These are phyloP conservation scores for Beta vulgaris DNA, from an alignment of 148 eudicot genomes.

Conservation along the genomic window DNA sequence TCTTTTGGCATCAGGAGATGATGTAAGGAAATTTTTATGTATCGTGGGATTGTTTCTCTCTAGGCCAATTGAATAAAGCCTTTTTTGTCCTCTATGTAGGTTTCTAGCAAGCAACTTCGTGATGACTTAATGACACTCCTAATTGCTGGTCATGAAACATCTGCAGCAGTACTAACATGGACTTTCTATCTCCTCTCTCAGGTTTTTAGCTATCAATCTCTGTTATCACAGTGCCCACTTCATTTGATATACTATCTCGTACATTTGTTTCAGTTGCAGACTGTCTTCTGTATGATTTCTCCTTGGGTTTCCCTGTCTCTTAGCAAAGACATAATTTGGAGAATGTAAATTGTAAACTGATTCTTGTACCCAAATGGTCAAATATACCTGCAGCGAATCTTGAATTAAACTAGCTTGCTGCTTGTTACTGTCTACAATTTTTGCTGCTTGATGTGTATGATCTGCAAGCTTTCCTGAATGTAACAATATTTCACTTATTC, in stretches of 20 bases:
- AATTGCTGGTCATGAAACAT: slow-evolving; percentile 99
- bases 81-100: slow-evolving; percentile 42
- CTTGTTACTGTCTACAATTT: neutral
- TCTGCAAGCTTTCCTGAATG: neutral
- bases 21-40: slow-evolving; percentile 41
- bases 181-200: slow-evolving; percentile 91
- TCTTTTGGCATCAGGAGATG: slow-evolving; percentile 96
- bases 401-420: neutral
- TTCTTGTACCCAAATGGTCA: neutral
- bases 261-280: neutral
- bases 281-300: neutral
- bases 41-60: slow-evolving; percentile 6
- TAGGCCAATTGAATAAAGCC: slow-evolving; percentile 12
- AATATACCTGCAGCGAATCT: neutral
- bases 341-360: neutral
- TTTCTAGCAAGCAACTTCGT: slow-evolving; percentile 97
- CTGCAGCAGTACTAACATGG: slow-evolving; percentile 98
- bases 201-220: slow-evolving; percentile 35
- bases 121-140: slow-evolving; percentile 97
- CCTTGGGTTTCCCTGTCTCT: no score
- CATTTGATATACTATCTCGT: neutral
- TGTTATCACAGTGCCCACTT: neutral
- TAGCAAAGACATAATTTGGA: neutral
- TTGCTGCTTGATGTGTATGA: neutral
- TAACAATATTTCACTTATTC: neutral